phyloP scores from a whole-genome alignment of 208 protist species.

The Crithidia thermophila region DNA sequence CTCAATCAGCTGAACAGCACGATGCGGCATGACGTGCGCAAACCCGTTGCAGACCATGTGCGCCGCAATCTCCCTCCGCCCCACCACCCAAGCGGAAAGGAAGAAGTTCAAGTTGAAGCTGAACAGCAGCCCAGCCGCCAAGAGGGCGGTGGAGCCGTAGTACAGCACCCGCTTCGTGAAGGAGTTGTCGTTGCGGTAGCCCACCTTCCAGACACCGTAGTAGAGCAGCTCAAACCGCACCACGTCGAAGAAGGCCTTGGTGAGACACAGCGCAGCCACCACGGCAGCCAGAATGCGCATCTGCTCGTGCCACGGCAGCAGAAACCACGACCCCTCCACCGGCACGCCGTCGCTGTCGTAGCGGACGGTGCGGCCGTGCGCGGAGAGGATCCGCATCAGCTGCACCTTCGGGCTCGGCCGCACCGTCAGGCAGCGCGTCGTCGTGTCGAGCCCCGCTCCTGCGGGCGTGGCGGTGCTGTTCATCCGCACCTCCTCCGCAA shows the following conservation, averaged over 20 bases:
- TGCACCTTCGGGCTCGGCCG: not conserved
- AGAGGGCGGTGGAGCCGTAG: constrained; percentile 36
- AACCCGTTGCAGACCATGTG: constrained; percentile 26
- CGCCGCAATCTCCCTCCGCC: constrained; percentile 28
- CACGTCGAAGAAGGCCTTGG: constrained; percentile 33
- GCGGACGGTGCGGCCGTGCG: constrained; percentile 13
- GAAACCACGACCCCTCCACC: constrained; percentile 29
- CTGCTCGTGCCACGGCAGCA: constrained; percentile 36
- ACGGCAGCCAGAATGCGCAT: constrained; percentile 29
- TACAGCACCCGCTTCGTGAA: constrained; percentile 30
- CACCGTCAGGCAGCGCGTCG: not conserved
- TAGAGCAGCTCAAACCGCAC: constrained; percentile 45
- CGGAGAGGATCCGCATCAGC: not conserved
- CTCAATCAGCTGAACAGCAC: constrained; percentile 4
- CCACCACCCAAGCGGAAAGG: constrained; percentile 21
- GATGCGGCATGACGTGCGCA: constrained; percentile 22
- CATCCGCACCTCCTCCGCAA: constrained; percentile 7
- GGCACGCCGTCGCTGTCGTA: constrained; percentile 37
- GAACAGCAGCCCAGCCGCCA: constrained; percentile 24
- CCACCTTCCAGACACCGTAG: constrained; percentile 41
- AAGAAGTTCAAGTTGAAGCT: constrained; percentile 36
- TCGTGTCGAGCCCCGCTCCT: not conserved
- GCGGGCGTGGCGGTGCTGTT: not conserved
- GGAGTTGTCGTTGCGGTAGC: constrained; percentile 29
- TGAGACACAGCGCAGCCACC: constrained; percentile 24